Base-by-base conservation (phyloP, 148 eudicot species). In the Heliamphora exappendiculata region DNA sequence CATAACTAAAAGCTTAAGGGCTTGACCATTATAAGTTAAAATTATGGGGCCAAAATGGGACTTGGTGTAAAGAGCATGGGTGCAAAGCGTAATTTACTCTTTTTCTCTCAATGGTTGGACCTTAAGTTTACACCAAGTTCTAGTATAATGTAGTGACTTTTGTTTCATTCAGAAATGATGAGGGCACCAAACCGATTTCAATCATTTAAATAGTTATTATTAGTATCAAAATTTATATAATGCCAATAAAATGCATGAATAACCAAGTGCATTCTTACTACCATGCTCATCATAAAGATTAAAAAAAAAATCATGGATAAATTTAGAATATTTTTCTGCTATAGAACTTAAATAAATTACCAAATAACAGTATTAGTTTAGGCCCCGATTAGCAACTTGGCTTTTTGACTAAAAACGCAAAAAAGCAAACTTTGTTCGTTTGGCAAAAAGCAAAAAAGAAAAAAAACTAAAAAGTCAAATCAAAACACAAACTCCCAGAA, bases 301-400 rank as follows among this genome's bases (percentile, higher is more conserved):
- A 33, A 11, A n/a, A n/a, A n/a, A n/a, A n/a, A n/a, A n/a, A 58
- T 34, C 26, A 24, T 12, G n/a, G 7, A 3, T 36, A 31, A 28
- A 54, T 76, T 16, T 24, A 57, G 73, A 67, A 67, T 7, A 7
- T 54, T n/a, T 26, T 77, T 39, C 49, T 29, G 13, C 54, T 67
- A 58, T 33, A 2, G 41, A 47, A 36, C 6, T 59, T 6, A 8
- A 60, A 49, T 12, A 58, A 50, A 62, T 9, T 39, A 65, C 22
- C 20, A 69, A 11, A 58, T 11, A 31, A 4, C 4, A 67, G 28
- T 65, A 50, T 8, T 3, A 55, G 16, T 26, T 19, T 34, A 20
- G 26, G 31, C n/a, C n/a, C n/a, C n/a, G n/a, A n/a, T n/a, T n/a
- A n/a, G n/a, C n/a, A n/a, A n/a, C n/a, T n/a, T n/a, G n/a, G n/a